A percentile compares a stretch with the other conserved stretches of the same genome.
phyloP scores from a whole-genome alignment of 1,284 basidiomycete species.

The Rhodotorula sp. region DNA sequence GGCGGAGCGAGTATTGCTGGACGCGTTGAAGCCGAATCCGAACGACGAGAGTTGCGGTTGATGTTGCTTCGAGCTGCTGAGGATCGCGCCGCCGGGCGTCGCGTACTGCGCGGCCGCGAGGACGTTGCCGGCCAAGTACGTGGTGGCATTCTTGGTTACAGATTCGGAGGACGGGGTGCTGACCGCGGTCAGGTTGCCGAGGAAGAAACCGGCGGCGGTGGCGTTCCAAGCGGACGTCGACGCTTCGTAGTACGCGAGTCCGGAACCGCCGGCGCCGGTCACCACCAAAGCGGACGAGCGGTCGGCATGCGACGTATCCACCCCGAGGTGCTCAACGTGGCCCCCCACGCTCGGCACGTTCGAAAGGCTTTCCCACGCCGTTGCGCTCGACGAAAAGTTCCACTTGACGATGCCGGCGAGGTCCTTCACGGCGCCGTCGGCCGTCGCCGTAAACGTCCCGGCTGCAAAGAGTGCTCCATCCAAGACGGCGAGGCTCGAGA shows the following conservation, averaged over 20 bases:
- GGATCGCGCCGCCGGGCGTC: constrained; percentile 51
- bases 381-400: constrained; percentile 17
- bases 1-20: not conserved
- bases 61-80: constrained; percentile 48
- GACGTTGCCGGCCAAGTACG: constrained; percentile 53
- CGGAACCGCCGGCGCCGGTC: constrained; percentile 23
- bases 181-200: constrained; percentile 37
- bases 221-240: constrained; percentile 18
- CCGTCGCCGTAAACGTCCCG: constrained; percentile 75
- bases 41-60: constrained; percentile 42
- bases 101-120: constrained; percentile 49
- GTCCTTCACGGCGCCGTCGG: constrained; percentile 66
- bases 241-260: constrained; percentile 32
- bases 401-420: constrained; percentile 50
- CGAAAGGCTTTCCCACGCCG: constrained; percentile 49
- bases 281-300: constrained; percentile 25
- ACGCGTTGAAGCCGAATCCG: constrained; percentile 40
- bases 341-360: constrained; percentile 66
- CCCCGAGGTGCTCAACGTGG: constrained; percentile 63
- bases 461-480: constrained; percentile 68
- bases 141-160: constrained; percentile 22
- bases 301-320: constrained; percentile 16
- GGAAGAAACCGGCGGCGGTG: constrained; percentile 22
- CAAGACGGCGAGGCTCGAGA: constrained; percentile 43
- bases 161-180: not conserved